Evolutionary conservation across 2,329 filamentous ascomycete genomes (phyloP), one percentile per base, ranked within the genome.

Genomic region (Cylindrodendrum hubeiense): DNA sequence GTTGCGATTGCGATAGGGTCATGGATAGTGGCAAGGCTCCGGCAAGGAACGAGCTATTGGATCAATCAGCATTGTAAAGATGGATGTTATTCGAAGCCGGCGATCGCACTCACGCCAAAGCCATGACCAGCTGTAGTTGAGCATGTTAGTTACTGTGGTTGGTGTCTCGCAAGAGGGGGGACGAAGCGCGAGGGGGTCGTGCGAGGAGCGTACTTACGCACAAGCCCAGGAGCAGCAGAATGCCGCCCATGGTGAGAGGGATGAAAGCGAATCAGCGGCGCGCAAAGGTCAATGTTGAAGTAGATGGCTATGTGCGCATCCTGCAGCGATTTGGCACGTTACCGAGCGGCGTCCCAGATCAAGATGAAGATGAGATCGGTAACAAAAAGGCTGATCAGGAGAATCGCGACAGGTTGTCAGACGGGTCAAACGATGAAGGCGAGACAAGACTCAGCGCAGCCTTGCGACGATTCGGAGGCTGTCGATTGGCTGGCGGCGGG

Each of bases 11-110:
- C 30, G 95, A 95, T 26, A 99, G 87, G 62, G 91, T 89, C 84
- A 99, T 93, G 63, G 94, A 95, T 54, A 99, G 86, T 39, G 96
- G 96, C 70, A 99, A 85, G 71, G 94, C 92, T 80, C 96, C 96
- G 72, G 95, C 95, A 60, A 97, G 87, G 79, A 98, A 98, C 64
- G 96, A 98, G 75, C 95, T 98, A 78, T 71, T 60, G 22, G 47
- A 63, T 50, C 44, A 60, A 66, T 74, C 61, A 74, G 72, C 49
- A 51, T 43, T 50, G 65, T 41, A 44, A 3, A 44, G 21, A 52
- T 65, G 41, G 43, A 74, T 65, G 73, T 55, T 28, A 47, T 39
- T 60, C 59, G 46, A 46, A 30, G 33, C 33, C 62, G 55, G 41
- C 30, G 54, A 56, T 64, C 49, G 67, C 55, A 82, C 85, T 67